Base-by-base conservation (phyloP, 2,329 filamentous ascomycete genomes). In the Paecilomyces variotii region DNA sequence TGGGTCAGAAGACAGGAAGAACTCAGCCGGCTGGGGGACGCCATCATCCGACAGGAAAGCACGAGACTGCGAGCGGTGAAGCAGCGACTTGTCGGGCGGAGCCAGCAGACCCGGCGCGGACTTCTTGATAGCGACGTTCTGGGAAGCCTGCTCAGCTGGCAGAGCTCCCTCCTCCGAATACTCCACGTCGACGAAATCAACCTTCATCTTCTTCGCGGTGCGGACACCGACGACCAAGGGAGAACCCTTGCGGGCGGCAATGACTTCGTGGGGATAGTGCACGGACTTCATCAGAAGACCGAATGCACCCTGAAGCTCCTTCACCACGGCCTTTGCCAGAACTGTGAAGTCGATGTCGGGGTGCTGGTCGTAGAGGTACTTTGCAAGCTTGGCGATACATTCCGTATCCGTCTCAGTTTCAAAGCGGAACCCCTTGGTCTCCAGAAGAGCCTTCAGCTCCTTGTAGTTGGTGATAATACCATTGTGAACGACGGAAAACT, bases 401-500 rank as follows among this genome's bases (percentile, higher is more conserved):
- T 99, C 94, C 56, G 94, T 99, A 74, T 99, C 94, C 66, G 94
- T 99, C 79, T 99, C 93, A 56, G 94, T 99, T 87, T 99, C 94
- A 76, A 99, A 99, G 73, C 87, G 89, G 87, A 96, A 96, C 74
- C 94, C 94, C 85, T 97, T 99, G 82, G 84, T 84, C 79, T 88
- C 85, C 67, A 99, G 84, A 64, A 99, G 87, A 63, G 89, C 90
- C 86, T 93, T 96, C 70, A 99, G 82, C 81, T 99, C 94, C 84
- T 99, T 99, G 86, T 99, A 99, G 85, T 99, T 99, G 82, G 94
- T 99, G 79, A 99, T 99, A 84, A 99, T 99, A 74, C 94, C 94
- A 80, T 99, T 99, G 88, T 99, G 94, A 62, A 97, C 94, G 69
- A 99, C 87, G 65, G 90, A 84, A 78, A 99, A 99, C 80, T 99